These are phyloP conservation scores for Pulveroboletus sp. DNA, from an alignment of 1,284 basidiomycete species.

Conservation along the genomic window DNA sequence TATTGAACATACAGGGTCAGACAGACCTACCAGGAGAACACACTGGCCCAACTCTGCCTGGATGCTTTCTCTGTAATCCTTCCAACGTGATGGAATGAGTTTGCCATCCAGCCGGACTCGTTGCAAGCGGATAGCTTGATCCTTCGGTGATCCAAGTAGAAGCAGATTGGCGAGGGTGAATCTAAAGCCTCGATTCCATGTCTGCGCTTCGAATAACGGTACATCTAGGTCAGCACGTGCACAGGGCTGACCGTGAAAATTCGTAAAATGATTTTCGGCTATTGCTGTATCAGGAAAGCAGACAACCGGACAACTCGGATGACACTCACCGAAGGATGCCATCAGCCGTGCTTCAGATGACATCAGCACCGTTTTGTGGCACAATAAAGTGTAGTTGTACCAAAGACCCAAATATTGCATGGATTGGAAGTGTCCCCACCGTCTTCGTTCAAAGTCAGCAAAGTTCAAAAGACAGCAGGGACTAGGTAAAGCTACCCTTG, in stretches of 20 bases:
- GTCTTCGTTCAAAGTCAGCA: background rate
- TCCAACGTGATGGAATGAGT: constrained; percentile 25
- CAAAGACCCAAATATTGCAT: constrained; percentile 18
- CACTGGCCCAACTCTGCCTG: constrained; percentile 49
- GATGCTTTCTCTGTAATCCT: constrained; percentile 40
- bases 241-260: constrained; percentile 15
- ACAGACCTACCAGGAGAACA: constrained; percentile 43
- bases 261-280: constrained; percentile 20
- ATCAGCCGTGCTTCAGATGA: constrained; percentile 18
- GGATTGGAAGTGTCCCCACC: constrained; percentile 1
- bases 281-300: background rate
- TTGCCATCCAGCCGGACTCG: constrained; percentile 24
- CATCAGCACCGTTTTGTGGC: background rate
- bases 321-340: constrained; percentile 12
- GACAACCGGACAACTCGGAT: background rate
- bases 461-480: background rate
- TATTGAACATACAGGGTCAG: background rate
- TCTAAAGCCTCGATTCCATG: constrained; percentile 5
- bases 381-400: background rate
- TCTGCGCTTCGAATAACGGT: constrained; percentile 3
- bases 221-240: constrained; percentile 15
- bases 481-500: constrained; percentile 4
- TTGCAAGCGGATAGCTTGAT: constrained; percentile 14
- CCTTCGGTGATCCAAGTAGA: constrained; percentile 14
- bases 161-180: constrained; percentile 7